phyloP scores from a whole-genome alignment of 148 eudicot genomes.

The Nepenthes gracilis region DNA sequence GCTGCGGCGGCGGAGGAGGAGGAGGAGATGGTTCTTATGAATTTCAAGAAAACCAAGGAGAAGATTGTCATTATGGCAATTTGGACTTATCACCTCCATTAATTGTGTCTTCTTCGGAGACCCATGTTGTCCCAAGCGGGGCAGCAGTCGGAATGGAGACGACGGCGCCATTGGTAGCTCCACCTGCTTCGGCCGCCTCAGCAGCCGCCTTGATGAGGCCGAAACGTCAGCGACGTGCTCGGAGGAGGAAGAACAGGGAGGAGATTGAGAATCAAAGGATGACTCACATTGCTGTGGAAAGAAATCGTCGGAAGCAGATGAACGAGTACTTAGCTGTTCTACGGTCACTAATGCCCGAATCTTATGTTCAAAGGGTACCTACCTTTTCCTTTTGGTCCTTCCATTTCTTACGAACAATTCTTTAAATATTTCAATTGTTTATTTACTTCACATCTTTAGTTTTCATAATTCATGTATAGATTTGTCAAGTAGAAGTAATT shows the following conservation, averaged over 20 bases:
- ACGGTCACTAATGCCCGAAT: conserved; percentile 47
- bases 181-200: neutral
- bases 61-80: neutral
- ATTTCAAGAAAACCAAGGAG: conserved; percentile 3
- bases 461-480: too few relatives aligned
- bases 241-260: conserved; percentile 35
- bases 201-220: conserved; percentile 9
- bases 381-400: neutral
- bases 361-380: conserved; percentile 50
- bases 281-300: conserved; percentile 68
- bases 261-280: conserved; percentile 65
- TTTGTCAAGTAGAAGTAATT: too few relatives aligned
- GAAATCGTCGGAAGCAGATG: conserved; percentile 64
- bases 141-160: neutral
- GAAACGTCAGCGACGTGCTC: conserved; percentile 22
- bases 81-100: neutral
- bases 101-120: neutral
- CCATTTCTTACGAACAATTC: neutral
- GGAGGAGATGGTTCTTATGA: neutral
- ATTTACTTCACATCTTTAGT: neutral
- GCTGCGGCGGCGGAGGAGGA: neutral
- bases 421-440: neutral
- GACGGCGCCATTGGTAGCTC: neutral
- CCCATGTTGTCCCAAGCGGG: neutral
- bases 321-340: conserved; percentile 45